A percentile compares a stretch with the other conserved stretches of the same genome.
These are phyloP conservation scores for Gliomastix tumulicola DNA, from an alignment of 2,329 filamentous ascomycete genomes.

Conservation along the genomic window DNA sequence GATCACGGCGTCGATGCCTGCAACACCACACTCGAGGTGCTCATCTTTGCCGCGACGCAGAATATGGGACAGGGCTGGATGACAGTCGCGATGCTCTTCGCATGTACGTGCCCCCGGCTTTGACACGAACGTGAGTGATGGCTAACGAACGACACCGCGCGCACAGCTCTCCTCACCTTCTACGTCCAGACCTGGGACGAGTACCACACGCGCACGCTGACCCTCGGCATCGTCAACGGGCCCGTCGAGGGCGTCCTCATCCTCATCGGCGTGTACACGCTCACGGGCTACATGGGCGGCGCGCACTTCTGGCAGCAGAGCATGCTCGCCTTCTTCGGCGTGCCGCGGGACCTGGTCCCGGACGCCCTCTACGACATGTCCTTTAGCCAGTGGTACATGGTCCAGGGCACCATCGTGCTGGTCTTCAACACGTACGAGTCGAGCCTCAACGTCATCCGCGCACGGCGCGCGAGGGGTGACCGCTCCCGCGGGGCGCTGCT, in stretches of 20 bases:
- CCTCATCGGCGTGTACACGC: slow-evolving; percentile 70
- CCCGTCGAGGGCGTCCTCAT: slow-evolving; percentile 92
- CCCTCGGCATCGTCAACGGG: slow-evolving; percentile 84
- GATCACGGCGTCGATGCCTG: slow-evolving; percentile 96
- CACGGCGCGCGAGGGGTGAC: slow-evolving; percentile 68
- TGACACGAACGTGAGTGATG: not conserved
- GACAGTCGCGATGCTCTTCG: slow-evolving; percentile 77
- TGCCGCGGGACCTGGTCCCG: slow-evolving; percentile 59
- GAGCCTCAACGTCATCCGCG: slow-evolving; percentile 76
- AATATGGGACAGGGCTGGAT: slow-evolving; percentile 91
- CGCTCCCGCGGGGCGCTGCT: slow-evolving; percentile 67
- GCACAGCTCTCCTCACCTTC: slow-evolving; percentile 86
- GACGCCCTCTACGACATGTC: slow-evolving; percentile 67
- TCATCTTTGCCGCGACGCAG: slow-evolving; percentile 87
- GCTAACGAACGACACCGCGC: not conserved
- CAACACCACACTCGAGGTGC: slow-evolving; percentile 89
- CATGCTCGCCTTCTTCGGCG: slow-evolving; percentile 63
- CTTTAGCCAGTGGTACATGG: slow-evolving; percentile 90
- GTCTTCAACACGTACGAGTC: slow-evolving; percentile 78
- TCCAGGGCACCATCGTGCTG: slow-evolving; percentile 75
- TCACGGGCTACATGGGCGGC: slow-evolving; percentile 80
- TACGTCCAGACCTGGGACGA: slow-evolving; percentile 99
- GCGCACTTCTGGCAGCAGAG: slow-evolving; percentile 90
- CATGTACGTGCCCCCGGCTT: slow-evolving; percentile 45
- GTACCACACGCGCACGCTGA: slow-evolving; percentile 95